A percentile compares a stretch with the other conserved stretches of the same genome.
Evolutionary conservation across 345 rosid species (phyloP).

Genomic region (Chamaenerion angustifolium): DNA sequence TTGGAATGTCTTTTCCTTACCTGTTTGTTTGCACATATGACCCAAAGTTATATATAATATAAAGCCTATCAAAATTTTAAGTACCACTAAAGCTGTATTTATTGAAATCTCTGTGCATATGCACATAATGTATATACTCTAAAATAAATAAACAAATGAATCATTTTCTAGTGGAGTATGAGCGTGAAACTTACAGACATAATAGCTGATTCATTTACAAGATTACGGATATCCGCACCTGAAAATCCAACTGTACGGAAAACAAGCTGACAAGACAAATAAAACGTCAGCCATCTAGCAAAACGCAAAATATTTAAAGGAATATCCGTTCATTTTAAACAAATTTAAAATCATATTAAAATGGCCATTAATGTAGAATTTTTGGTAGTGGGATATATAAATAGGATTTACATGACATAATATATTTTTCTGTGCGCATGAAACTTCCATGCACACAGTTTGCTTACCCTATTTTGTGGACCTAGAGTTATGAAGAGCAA

Average conservation of each 20-base stretch:
- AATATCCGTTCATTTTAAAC: not conserved
- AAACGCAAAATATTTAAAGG: not conserved
- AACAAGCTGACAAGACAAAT: slow-evolving; percentile 50
- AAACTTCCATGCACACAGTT: no score
- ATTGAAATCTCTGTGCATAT: not conserved
- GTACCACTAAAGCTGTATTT: not conserved
- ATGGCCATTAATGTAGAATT: no score
- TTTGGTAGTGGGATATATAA: no score
- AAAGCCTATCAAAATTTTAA: not conserved
- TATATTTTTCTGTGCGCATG: no score
- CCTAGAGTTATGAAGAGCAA: no score
- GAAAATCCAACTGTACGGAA: slow-evolving; percentile 91
- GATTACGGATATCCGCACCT: slow-evolving; percentile 94
- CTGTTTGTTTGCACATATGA: slow-evolving; percentile 20
- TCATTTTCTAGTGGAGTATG: no score
- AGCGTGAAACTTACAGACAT: slow-evolving; percentile 62
- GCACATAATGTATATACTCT: not conserved
- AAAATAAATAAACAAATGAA: no score
- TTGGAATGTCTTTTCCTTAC: slow-evolving; percentile 80
- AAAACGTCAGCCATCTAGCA: not conserved
- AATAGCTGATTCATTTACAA: slow-evolving; percentile 92
- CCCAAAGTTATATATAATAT: slow-evolving; percentile 6
- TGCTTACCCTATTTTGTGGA: no score
- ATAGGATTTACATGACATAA: no score
- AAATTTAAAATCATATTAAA: no score